Conservation (phyloP, 495 filamentous ascomycete species). For the Penicillium paradoxum region DNA sequence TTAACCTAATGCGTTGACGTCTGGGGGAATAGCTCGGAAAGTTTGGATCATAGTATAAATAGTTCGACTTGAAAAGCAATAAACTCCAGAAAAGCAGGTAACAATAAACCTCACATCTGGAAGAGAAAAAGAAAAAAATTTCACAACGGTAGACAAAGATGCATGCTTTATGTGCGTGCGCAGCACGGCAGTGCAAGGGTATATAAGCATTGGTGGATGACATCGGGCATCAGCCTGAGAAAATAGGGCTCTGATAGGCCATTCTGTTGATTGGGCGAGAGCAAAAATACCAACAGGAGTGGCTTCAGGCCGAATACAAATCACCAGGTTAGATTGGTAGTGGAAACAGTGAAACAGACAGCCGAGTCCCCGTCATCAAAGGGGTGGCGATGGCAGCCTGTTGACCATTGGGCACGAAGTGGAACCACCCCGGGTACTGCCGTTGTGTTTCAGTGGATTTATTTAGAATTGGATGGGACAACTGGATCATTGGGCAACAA, state of each 20-base stretch:
- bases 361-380: neutral
- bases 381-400: slow-evolving; percentile 4
- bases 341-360: slow-evolving; percentile 10
- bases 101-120: slow-evolving; percentile 3
- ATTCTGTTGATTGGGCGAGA: slow-evolving; percentile 20
- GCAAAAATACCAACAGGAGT: slow-evolving; percentile 17
- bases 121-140: slow-evolving; percentile 7
- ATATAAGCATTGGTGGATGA: slow-evolving; percentile 21
- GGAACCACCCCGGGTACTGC: slow-evolving; percentile 3
- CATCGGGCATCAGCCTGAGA: slow-evolving; percentile 26
- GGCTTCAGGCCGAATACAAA: slow-evolving; percentile 21
- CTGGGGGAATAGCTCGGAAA: slow-evolving; percentile 9
- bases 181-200: slow-evolving; percentile 11
- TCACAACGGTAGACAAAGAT: slow-evolving; percentile 19
- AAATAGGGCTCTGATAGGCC: slow-evolving; percentile 20
- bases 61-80: slow-evolving; percentile 9
- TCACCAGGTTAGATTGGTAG: slow-evolving; percentile 9
- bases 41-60: slow-evolving; percentile 24
- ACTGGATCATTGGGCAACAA: slow-evolving; percentile 7
- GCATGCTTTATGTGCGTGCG: slow-evolving; percentile 8
- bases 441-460: slow-evolving; percentile 10
- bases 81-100: neutral
- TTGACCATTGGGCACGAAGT: slow-evolving; percentile 9
- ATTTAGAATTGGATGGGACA: neutral
- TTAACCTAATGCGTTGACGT: slow-evolving; percentile 22